Conservation (phyloP, 768 basidiomycete genomes). For the Boletellus sp. region DNA sequence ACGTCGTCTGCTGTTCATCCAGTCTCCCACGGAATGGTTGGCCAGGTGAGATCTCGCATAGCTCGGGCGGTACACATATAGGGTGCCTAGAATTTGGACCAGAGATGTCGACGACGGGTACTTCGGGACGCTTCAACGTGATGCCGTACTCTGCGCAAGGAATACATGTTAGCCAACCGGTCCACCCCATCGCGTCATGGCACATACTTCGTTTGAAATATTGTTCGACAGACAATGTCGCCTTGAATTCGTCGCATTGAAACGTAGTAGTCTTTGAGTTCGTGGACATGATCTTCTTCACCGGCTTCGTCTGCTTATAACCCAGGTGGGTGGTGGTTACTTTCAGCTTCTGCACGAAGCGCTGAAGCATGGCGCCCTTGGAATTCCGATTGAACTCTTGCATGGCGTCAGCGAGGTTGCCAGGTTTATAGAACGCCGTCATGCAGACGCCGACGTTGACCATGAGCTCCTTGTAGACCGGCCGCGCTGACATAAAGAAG, state of each 20-base stretch:
- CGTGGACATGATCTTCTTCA: constrained; percentile 36
- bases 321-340: constrained; percentile 56
- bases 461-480: constrained; percentile 45
- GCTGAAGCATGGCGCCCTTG: constrained; percentile 41
- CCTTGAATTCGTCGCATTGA: constrained; percentile 53
- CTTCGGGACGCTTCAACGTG: constrained; percentile 43
- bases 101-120: constrained; percentile 57
- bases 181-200: neutral
- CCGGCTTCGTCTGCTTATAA: constrained; percentile 47
- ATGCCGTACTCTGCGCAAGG: constrained; percentile 54
- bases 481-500: constrained; percentile 50
- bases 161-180: constrained; percentile 4
- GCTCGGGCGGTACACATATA: constrained; percentile 58
- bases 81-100: constrained; percentile 29
- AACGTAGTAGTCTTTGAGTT: constrained; percentile 51
- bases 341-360: constrained; percentile 51
- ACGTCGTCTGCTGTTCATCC: constrained; percentile 53
- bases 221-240: constrained; percentile 50
- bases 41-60: constrained; percentile 62
- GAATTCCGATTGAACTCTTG: constrained; percentile 43
- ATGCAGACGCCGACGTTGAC: constrained; percentile 55
- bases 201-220: constrained; percentile 62
- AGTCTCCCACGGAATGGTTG: constrained; percentile 62
- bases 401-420: constrained; percentile 61
- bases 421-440: constrained; percentile 53